Evolutionary conservation across 1,284 basidiomycete genomes (phyloP).

Genomic region (Vanrija humicola): DNA sequence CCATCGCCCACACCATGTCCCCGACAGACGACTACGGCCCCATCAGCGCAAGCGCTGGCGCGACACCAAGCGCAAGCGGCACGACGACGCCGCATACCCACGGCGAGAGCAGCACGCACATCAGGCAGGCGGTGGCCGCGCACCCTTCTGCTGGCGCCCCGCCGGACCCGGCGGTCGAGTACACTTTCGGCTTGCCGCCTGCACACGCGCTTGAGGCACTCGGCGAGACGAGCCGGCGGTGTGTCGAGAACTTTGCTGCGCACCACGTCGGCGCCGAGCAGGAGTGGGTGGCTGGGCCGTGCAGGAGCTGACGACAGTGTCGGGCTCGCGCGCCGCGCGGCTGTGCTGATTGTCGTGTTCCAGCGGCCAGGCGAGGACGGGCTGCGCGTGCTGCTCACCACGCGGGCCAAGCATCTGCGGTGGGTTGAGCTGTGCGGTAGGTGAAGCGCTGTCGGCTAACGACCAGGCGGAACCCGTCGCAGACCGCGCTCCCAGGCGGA

Average conservation of each 20-base stretch:
- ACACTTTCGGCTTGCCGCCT: constrained; percentile 4
- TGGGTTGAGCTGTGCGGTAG: constrained; percentile 8
- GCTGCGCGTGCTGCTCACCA: constrained; percentile 74
- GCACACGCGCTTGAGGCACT: constrained; percentile 15
- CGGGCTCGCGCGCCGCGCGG: constrained; percentile 53
- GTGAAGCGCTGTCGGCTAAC: neutral
- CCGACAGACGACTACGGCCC: too few species aligned
- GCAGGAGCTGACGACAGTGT: constrained; percentile 23
- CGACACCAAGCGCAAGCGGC: too few species aligned
- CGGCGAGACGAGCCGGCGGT: constrained; percentile 24
- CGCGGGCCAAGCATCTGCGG: constrained; percentile 69
- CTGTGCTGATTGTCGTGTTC: constrained; percentile 73
- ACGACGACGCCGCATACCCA: too few species aligned
- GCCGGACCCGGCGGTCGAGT: neutral
- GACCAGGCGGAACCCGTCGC: constrained; percentile 11
- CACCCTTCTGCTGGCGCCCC: too few species aligned
- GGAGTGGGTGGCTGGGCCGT: neutral
- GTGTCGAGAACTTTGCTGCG: constrained; percentile 17
- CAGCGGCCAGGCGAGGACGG: constrained; percentile 57
- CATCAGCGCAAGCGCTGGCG: too few species aligned
- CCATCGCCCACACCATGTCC: too few species aligned
- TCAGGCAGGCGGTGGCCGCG: too few species aligned
- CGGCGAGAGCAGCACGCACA: too few species aligned
- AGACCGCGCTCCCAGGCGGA: constrained; percentile 69
- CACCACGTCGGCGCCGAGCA: constrained; percentile 9